Conservation (phyloP, 331 rosid genomes). For the Quercus tomentella region DNA sequence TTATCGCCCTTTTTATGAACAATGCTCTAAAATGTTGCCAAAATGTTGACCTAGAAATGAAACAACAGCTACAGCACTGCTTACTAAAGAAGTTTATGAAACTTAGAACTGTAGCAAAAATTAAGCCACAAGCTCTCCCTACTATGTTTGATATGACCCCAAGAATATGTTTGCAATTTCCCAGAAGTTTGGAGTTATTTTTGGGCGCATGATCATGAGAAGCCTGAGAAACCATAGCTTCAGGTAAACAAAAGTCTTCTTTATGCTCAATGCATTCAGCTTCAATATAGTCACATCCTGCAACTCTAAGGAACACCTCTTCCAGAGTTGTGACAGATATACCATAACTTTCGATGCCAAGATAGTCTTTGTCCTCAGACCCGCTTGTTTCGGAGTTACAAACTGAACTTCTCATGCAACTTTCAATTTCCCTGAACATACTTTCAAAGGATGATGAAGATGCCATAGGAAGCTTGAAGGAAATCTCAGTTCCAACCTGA, state of each 20-base stretch:
- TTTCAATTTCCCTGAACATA: conserved; percentile 97
- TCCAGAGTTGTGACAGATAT: conserved; percentile 97
- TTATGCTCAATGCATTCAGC: conserved; percentile 51
- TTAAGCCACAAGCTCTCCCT: conserved; percentile 61
- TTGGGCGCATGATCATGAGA: conserved; percentile 39
- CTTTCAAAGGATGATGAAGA: conserved; percentile 80
- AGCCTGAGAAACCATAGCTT: conserved; percentile 42
- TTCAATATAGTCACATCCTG: conserved; percentile 71
- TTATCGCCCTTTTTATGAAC: conserved; percentile 76
- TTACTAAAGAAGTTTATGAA: conserved; percentile 46
- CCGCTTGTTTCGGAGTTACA: conserved; percentile 28
- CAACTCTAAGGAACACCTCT: conserved; percentile 96
- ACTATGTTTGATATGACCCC: conserved; percentile 50
- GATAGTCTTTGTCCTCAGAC: conserved; percentile 37
- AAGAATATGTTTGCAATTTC: conserved; percentile 49
- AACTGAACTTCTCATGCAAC: conserved; percentile 58
- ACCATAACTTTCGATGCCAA: conserved; percentile 94
- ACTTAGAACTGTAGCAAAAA: conserved; percentile 49
- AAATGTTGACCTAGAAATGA: conserved; percentile 67
- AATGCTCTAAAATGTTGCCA: conserved; percentile 90
- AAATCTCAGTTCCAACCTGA: conserved; percentile 98
- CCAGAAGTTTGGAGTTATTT: conserved; percentile 34
- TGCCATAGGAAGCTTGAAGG: conserved; percentile 93
- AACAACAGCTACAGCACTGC: conserved; percentile 75
- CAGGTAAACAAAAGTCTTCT: conserved; percentile 22